phyloP scores from a whole-genome alignment of 192 early-diverging fungal genomes.

The Podila epicladia region DNA sequence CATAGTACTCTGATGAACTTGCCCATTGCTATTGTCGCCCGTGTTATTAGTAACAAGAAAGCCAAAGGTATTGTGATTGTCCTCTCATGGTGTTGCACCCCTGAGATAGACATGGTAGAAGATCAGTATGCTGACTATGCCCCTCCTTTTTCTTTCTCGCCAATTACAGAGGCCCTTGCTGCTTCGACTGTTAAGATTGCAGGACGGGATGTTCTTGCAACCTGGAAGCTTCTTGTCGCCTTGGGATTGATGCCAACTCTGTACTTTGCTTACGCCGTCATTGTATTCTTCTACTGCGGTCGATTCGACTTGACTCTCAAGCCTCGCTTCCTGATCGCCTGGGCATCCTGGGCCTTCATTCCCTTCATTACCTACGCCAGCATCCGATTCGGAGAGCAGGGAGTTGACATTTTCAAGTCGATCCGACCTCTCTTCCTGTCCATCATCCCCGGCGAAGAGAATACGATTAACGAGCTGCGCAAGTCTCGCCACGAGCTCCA shows the following conservation, averaged over 20 bases:
- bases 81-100: no score
- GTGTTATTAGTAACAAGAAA: constrained; percentile 63
- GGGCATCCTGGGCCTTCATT: constrained; percentile 60
- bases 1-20: constrained; percentile 64
- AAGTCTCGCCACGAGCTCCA: constrained; percentile 77
- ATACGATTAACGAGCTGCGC: constrained; percentile 71
- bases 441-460: constrained; percentile 61
- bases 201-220: constrained; percentile 94
- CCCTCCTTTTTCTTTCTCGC: no score
- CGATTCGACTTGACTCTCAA: constrained; percentile 53
- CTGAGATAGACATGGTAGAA: no score
- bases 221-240: constrained; percentile 92
- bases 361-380: constrained; percentile 78
- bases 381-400: constrained; percentile 80
- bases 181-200: constrained; percentile 95
- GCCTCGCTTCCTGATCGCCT: constrained; percentile 41
- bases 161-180: constrained; percentile 73
- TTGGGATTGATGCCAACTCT: constrained; percentile 79
- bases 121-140: not conserved
- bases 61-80: constrained; percentile 52
- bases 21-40: constrained; percentile 63
- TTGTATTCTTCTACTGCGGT: constrained; percentile 65
- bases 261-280: constrained; percentile 75
- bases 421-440: constrained; percentile 88
- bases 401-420: constrained; percentile 81